phyloP scores from a whole-genome alignment of 768 basidiomycete species.

The Rubroboletus pulcherrimus region DNA sequence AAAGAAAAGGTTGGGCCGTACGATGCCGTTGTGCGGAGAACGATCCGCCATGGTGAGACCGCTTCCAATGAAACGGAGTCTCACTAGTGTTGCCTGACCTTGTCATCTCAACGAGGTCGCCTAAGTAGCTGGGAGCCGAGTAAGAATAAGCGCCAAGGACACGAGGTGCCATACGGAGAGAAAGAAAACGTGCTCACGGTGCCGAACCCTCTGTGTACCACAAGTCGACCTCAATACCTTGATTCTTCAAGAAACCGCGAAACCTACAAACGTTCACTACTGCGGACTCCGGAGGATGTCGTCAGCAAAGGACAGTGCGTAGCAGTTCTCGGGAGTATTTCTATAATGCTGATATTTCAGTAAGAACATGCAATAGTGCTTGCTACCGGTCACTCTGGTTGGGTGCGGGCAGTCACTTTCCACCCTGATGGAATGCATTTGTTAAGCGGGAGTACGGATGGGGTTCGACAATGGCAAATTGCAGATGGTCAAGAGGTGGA shows the following conservation, averaged over 20 bases:
- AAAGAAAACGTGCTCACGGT: too few relatives aligned
- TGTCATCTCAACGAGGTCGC: too few relatives aligned
- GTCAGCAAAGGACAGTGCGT: background rate
- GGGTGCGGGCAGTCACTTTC: background rate
- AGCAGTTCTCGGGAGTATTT: background rate
- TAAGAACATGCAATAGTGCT: background rate
- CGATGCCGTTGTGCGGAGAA: too few relatives aligned
- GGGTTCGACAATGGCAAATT: background rate
- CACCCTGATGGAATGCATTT: background rate
- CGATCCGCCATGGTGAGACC: too few relatives aligned
- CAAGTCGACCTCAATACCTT: too few relatives aligned
- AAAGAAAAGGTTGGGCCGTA: too few relatives aligned
- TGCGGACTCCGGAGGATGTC: background rate
- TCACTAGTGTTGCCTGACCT: too few relatives aligned
- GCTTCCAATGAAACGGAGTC: too few relatives aligned
- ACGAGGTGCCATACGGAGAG: background rate
- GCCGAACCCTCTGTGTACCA: too few relatives aligned
- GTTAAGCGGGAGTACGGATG: background rate
- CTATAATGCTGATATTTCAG: background rate
- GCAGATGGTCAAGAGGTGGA: background rate
- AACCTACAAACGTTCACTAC: background rate
- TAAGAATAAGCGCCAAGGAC: background rate
- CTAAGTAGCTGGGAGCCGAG: background rate
- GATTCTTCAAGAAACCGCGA: background rate
- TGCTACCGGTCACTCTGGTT: too few relatives aligned